Evolutionary conservation across 306 rosid genomes (phyloP).

Genomic region (Vicia sativa): DNA sequence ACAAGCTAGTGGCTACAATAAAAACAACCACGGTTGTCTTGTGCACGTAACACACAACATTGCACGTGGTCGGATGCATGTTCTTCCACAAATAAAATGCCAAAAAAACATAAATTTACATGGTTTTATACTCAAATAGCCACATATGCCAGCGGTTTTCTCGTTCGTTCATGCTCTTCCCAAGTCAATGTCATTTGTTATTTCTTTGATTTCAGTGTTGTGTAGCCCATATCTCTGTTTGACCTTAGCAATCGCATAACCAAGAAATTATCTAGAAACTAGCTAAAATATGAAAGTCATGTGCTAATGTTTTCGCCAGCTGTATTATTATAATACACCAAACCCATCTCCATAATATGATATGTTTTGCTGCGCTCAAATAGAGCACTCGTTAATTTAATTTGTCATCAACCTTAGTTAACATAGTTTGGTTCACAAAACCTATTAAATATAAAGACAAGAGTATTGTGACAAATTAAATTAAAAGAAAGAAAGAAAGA

Average conservation of each 20-base stretch:
- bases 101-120: slow-evolving; percentile 28
- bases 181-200: slow-evolving; percentile 39
- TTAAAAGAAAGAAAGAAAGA: no score
- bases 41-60: slow-evolving; percentile 37
- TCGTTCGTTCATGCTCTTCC: slow-evolving; percentile 18
- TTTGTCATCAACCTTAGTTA: slow-evolving; percentile 32
- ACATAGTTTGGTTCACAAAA: slow-evolving; percentile 33
- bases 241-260: slow-evolving; percentile 25
- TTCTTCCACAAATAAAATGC: slow-evolving; percentile 33
- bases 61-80: slow-evolving; percentile 48
- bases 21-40: slow-evolving; percentile 42
- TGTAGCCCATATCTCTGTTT: slow-evolving; percentile 36
- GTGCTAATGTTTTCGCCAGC: slow-evolving; percentile 31
- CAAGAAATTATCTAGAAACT: slow-evolving; percentile 4
- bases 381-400: slow-evolving; percentile 3
- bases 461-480: slow-evolving; percentile 27
- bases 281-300: slow-evolving; percentile 26
- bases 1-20: slow-evolving; percentile 39
- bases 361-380: neutral
- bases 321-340: slow-evolving; percentile 29
- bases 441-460: slow-evolving; percentile 31
- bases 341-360: slow-evolving; percentile 25
- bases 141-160: slow-evolving; percentile 41
- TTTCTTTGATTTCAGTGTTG: slow-evolving; percentile 35
- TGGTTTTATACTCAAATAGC: slow-evolving; percentile 29